Evolutionary conservation across 2,329 filamentous ascomycete species (phyloP), one percentile per base, ranked within the genome.

Genomic region (Knufia petricola): DNA sequence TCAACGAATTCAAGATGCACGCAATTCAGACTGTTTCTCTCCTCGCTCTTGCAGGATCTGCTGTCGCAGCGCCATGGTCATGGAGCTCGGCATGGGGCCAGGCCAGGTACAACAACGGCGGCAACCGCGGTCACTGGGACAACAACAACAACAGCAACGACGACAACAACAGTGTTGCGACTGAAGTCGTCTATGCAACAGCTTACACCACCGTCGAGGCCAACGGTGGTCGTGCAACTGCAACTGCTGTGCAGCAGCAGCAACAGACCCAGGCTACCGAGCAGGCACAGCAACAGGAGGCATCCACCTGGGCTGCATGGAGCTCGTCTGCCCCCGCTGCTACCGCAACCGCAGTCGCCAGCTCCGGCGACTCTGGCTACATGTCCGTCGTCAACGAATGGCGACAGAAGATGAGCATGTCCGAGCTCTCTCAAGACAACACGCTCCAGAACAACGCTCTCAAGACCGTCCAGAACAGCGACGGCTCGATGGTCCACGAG

Each of bases 251-350:
- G 12, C 75, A 77, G 28, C 28, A 30, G 13, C 28, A 7, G 13
- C 7, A 13, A 7, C 28, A 30, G 23, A 77, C 76, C 48, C 74
- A 81, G 23, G 72, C 76, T 43, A 61, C n/a, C n/a, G n/a, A n/a
- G n/a, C n/a, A n/a, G n/a, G n/a, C n/a, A n/a, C n/a, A n/a, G n/a
- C n/a, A n/a, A n/a, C n/a, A n/a, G n/a, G n/a, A n/a, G n/a, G n/a
- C n/a, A n/a, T n/a, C n/a, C n/a, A n/a, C n/a, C n/a, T n/a, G n/a
- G n/a, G n/a, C n/a, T n/a, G n/a, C n/a, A n/a, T n/a, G n/a, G n/a
- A n/a, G n/a, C n/a, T n/a, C n/a, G n/a, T n/a, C n/a, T n/a, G n/a
- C n/a, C n/a, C n/a, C n/a, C n/a, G n/a, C n/a, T n/a, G 13, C 34
- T 38, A 9, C 34, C 8, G 20, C 43, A 12, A 20, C 48, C 2